Conservation (phyloP, 176 grass and related monocot species). For the Rhipidocladum racemiflorum region DNA sequence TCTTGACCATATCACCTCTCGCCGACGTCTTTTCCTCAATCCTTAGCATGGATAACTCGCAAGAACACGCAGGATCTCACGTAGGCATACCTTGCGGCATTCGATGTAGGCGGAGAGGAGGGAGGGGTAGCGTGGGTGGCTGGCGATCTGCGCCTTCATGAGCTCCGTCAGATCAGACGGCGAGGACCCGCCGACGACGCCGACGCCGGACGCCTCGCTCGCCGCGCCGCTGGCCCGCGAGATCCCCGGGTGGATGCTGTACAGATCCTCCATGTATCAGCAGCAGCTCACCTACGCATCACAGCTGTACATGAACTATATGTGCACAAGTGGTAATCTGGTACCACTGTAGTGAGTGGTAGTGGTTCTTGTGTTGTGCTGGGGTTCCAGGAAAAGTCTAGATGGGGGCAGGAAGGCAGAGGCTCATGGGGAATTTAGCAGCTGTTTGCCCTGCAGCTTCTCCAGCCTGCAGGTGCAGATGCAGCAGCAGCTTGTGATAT, state of each 20-base stretch:
- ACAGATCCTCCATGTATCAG: conserved; percentile 82
- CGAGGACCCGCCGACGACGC: neutral
- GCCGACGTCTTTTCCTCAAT: neutral
- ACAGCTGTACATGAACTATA: conserved; percentile 22
- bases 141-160: conserved; percentile 81
- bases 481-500: conserved; percentile 23
- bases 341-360: conserved; percentile 31
- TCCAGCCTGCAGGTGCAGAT: conserved; percentile 18
- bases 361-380: conserved; percentile 25
- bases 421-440: conserved; percentile 42
- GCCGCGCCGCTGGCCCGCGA: conserved; percentile 34
- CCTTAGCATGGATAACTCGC: neutral
- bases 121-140: conserved; percentile 70
- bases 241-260: conserved; percentile 87
- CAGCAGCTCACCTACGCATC: conserved; percentile 22
- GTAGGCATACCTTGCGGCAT: conserved; percentile 63
- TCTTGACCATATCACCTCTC: neutral
- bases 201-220: conserved; percentile 20
- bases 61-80: neutral
- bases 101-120: conserved; percentile 85
- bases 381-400: conserved; percentile 20
- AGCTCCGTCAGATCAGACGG: conserved; percentile 66
- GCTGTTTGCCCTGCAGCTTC: conserved; percentile 52
- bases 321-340: conserved; percentile 29
- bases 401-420: conserved; percentile 19